phyloP scores from a whole-genome alignment of 179 eudicot species.

The Patellifolia procumbens region DNA sequence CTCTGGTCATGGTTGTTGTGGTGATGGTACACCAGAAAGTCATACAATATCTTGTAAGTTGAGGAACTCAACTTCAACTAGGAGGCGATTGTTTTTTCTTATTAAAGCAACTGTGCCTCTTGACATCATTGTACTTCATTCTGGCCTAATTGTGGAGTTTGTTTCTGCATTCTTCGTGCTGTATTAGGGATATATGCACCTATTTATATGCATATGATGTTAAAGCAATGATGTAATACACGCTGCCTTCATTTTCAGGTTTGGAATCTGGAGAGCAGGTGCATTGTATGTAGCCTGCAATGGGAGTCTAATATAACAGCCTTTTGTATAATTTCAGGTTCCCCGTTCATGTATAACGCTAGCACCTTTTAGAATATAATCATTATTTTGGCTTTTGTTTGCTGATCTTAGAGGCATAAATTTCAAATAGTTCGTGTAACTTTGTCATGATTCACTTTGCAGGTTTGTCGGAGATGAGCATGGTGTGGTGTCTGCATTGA shows the following conservation, averaged over 20 bases:
- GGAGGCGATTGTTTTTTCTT: background rate
- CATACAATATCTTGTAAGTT: background rate
- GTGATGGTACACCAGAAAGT: background rate
- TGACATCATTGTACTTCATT: constrained; percentile 8
- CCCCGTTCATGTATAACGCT: constrained; percentile 37
- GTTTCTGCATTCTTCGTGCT: constrained; percentile 14
- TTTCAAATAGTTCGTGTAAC: constrained; percentile 1
- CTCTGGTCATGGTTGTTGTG: background rate
- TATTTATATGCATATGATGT: background rate
- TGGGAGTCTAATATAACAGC: constrained; percentile 89
- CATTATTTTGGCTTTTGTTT: constrained; percentile 2
- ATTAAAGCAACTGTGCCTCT: background rate
- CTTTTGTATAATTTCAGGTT: constrained; percentile 44
- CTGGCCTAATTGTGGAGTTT: background rate
- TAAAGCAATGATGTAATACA: background rate
- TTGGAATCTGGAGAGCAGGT: constrained; percentile 74
- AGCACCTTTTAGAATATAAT: constrained; percentile 1
- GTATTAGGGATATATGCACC: constrained; percentile 7
- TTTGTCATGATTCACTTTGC: constrained; percentile 15
- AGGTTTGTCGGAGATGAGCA: constrained; percentile 43
- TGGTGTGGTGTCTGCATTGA: constrained; percentile 34
- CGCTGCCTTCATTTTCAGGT: constrained; percentile 48
- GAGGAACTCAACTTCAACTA: background rate
- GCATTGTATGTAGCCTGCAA: constrained; percentile 51
- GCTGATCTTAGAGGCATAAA: background rate